A percentile compares a stretch with the other conserved stretches of the same genome.
phyloP scores from a whole-genome alignment of 139 green algal genomes.

The Ulvella scutata region DNA sequence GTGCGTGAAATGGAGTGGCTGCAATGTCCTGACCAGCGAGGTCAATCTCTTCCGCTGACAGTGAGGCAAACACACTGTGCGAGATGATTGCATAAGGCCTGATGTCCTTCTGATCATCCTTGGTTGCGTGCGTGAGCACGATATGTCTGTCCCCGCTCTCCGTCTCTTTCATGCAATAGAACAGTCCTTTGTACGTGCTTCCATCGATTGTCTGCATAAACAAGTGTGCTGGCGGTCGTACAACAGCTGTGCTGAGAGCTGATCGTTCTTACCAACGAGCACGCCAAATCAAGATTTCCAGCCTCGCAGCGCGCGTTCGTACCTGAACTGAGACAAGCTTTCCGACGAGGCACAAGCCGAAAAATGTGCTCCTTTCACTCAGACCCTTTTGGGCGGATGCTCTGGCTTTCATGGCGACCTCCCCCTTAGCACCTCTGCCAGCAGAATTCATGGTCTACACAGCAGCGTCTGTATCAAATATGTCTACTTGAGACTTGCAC shows the following conservation, averaged over 20 bases:
- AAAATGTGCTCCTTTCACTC: neutral
- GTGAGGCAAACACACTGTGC: neutral
- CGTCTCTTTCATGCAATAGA: neutral
- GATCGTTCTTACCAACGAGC: neutral
- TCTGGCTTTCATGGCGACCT: neutral
- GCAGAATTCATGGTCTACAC: neutral
- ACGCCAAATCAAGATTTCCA: neutral
- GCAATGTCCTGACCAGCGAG: neutral
- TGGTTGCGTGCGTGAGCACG: neutral
- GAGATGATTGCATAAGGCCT: neutral
- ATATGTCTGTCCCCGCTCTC: neutral
- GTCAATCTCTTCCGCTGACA: neutral
- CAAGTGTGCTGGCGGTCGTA: too few relatives aligned
- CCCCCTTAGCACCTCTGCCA: neutral
- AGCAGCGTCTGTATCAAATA: neutral
- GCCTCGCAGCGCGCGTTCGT: neutral
- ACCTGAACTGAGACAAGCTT: neutral
- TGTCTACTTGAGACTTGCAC: neutral
- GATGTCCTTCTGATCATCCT: neutral
- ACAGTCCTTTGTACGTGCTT: neutral
- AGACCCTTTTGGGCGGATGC: neutral
- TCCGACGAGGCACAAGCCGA: neutral
- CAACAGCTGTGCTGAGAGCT: neutral
- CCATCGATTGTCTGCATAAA: neutral
- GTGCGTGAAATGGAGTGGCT: neutral